Evolutionary conservation across 1,284 basidiomycete genomes (phyloP), one percentile per base, ranked within the genome.

Genomic region (Trichosporon sp.): DNA sequence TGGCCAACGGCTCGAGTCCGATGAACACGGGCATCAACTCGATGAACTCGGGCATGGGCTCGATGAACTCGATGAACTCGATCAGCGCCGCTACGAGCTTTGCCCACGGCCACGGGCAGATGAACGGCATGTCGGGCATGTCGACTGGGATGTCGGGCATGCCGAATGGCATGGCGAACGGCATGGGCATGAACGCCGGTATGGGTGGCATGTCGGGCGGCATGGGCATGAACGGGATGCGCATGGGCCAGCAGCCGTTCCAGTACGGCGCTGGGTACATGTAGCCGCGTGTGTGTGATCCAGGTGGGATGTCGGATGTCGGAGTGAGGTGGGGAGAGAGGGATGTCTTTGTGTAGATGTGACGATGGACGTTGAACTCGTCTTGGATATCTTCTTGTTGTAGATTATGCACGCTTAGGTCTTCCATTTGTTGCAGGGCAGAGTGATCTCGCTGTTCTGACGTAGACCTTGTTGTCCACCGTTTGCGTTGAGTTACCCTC

Each of bases 21-120:
- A 56, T 56, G 36, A 49, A 46, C 32, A 33, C 46, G 8, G 49
- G 49, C 13, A 52, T 56, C 34, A 52, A 34, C 27, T 11, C 13
- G 27, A 60, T 60, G 60, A 36, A 36, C 52, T n/a, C n/a, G n/a
- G 60, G 60, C 27, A 37, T 61, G 60, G 27, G 52, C 27, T 25
- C 33, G 32, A 36, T 37, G 56, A 36, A 58, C 34, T 4, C 7
- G 29, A 56, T 56, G 54, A 52, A 52, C 49, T 21, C 23, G 23
- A 52, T 52, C 21, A 52, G n/a, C n/a, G n/a, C n/a, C n/a, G n/a
- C n/a, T n/a, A n/a, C n/a, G n/a, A n/a, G n/a, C n/a, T n/a, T n/a
- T n/a, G n/a, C n/a, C n/a, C n/a, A n/a, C n/a, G n/a, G n/a, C n/a
- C n/a, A n/a, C n/a, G n/a, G n/a, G n/a, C n/a, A n/a, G n/a, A n/a